Base-by-base conservation (phyloP, 2,329 filamentous ascomycete species). In the Ambrosiella xylebori region DNA sequence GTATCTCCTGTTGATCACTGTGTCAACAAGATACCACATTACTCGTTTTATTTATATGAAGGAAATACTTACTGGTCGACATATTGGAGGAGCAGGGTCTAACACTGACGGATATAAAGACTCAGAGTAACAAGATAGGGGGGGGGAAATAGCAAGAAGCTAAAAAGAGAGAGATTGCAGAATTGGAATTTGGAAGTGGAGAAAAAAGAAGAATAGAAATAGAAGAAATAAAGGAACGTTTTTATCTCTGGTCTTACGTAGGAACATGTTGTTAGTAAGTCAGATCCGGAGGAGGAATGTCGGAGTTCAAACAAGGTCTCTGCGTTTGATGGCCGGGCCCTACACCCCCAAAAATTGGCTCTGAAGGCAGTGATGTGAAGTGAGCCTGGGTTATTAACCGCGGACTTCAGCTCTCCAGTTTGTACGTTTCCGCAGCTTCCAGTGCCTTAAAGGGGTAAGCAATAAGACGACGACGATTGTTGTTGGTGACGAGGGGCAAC, bases 1-100 rank as follows among this genome's bases (percentile, higher is more conserved):
- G 74, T 71, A 69, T 84, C 80, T 73, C 74, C 71, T 73, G 27
- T 27, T 27, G 27, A 27, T 27, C 27, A 3, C 27, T 27, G 27
- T 27, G 27, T 27, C 27, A 27, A 27, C 27, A 27, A 27, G 27
- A 27, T 2, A 27, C 4, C 27, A 27, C 27, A 27, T 27, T 5
- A 27, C 27, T 27, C 27, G 3, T 27, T 27, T 27, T 27, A 3
- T 27, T 27, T 27, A 3, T 27, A 2, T 27, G 4, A 5, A 27
- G 27, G 66, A 45, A 62, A 19, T 2, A 54, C 52, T 35, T 54
- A 54, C 52, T 54, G 52, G 37, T 41, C 19, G 52, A 41, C 52
- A 54, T 54, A 19, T 54, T 54, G 52, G 19, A 54, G 9, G 37
- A 27, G 27, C 27, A 27, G 27, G 27, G 27, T 27, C 5, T 27